Evolutionary conservation across 805 yeast species (phyloP).

Genomic region (Kuraishia cidri): DNA sequence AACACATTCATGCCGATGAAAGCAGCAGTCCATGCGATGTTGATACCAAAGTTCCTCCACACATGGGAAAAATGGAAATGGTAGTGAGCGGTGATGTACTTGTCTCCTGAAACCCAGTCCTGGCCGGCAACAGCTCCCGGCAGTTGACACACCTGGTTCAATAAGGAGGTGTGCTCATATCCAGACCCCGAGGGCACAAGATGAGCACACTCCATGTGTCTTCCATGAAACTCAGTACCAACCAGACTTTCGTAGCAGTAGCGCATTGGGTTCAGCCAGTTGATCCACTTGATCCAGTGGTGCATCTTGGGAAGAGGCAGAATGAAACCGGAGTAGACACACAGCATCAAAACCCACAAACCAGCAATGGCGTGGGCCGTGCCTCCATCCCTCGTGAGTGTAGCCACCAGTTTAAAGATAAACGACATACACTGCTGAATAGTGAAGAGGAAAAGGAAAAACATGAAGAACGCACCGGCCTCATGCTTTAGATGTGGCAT

Average conservation of each 20-base stretch:
- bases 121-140: slow-evolving; percentile 48
- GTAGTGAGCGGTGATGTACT: slow-evolving; percentile 37
- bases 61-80: slow-evolving; percentile 31
- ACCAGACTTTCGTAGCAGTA: slow-evolving; percentile 46
- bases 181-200: slow-evolving; percentile 51
- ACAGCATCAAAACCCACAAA: slow-evolving; percentile 42
- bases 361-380: slow-evolving; percentile 51
- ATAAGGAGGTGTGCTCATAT: slow-evolving; percentile 28
- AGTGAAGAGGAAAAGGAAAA: slow-evolving; percentile 33
- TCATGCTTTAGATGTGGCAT: slow-evolving; percentile 39
- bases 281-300: slow-evolving; percentile 56
- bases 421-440: slow-evolving; percentile 44
- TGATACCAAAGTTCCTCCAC: slow-evolving; percentile 26
- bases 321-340: slow-evolving; percentile 47
- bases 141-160: slow-evolving; percentile 44
- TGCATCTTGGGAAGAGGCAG: slow-evolving; percentile 33
- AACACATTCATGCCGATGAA: slow-evolving; percentile 12
- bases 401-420: slow-evolving; percentile 44
- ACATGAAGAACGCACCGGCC: slow-evolving; percentile 49
- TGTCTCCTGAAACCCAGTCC: slow-evolving; percentile 45
- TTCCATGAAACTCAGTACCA: slow-evolving; percentile 46
- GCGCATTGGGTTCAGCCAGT: slow-evolving; percentile 37
- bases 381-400: slow-evolving; percentile 41
- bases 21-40: slow-evolving; percentile 13
- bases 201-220: slow-evolving; percentile 39